Percentiles rank a stretch among this genome's conserved stretches.
These are phyloP conservation scores for Chrysanthemum seticuspe DNA, from an alignment of 129 eudicot genomes.

Conservation along the genomic window DNA sequence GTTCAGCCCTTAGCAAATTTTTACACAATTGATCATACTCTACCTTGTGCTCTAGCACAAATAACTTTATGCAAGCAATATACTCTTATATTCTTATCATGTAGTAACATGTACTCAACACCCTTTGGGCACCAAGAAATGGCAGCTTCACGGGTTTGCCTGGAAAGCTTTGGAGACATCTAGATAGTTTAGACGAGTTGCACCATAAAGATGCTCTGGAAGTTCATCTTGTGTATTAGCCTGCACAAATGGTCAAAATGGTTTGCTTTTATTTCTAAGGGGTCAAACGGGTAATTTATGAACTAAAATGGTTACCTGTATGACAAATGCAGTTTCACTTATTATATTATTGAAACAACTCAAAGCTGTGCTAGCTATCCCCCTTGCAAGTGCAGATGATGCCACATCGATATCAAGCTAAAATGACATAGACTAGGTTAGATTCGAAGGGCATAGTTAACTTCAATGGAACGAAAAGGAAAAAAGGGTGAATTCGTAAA, in stretches of 20 bases:
- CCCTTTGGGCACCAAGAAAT: not conserved
- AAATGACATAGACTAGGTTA: not conserved
- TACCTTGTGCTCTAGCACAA: no score
- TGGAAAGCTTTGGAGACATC: conserved; percentile 19
- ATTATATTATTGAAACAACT: conserved; percentile 53
- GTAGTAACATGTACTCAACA: not conserved
- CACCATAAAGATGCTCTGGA: conserved; percentile 57
- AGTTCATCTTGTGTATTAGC: conserved; percentile 59
- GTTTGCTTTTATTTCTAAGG: not conserved
- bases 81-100: not conserved
- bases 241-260: conserved; percentile 24
- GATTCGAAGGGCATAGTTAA: not conserved
- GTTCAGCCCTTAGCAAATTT: no score
- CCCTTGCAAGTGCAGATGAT: conserved; percentile 62
- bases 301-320: conserved; percentile 41
- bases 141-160: not conserved
- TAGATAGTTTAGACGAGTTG: conserved; percentile 50
- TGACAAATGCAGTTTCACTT: conserved; percentile 49
- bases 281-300: not conserved
- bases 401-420: conserved; percentile 62
- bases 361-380: conserved; percentile 46
- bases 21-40: no score
- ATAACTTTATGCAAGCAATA: not conserved
- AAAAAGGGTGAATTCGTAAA: no score
- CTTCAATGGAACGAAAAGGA: no score